A percentile compares a stretch with the other conserved stretches of the same genome.
phyloP scores from a whole-genome alignment of 768 basidiomycete genomes.

The Nidularia pulvinata region DNA sequence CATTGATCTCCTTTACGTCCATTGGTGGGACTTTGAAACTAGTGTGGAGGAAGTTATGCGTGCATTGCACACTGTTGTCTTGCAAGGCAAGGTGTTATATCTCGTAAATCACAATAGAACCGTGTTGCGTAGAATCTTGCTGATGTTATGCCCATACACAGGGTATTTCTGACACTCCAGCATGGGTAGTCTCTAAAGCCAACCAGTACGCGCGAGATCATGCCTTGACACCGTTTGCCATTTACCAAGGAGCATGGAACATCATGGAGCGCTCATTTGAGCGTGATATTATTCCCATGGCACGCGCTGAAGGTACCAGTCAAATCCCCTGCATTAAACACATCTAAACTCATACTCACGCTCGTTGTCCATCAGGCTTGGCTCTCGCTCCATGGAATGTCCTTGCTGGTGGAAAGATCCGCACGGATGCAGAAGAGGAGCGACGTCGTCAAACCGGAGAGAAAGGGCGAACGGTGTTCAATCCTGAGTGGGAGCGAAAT shows the following conservation, averaged over 20 bases:
- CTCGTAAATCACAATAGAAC: slow-evolving; percentile 15
- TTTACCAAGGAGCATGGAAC: slow-evolving; percentile 10
- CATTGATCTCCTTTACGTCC: slow-evolving; percentile 13
- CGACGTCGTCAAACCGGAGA: slow-evolving; percentile 25
- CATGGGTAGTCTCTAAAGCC: slow-evolving; percentile 3
- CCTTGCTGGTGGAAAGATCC: slow-evolving; percentile 36
- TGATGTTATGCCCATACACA: neutral
- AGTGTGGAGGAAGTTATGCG: slow-evolving; percentile 58
- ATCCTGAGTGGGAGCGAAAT: slow-evolving; percentile 40
- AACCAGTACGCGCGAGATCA: neutral
- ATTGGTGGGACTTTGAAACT: slow-evolving; percentile 16
- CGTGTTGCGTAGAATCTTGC: neutral
- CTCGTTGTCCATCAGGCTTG: too few species aligned
- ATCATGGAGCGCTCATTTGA: slow-evolving; percentile 7
- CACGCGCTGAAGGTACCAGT: slow-evolving; percentile 25
- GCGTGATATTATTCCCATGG: slow-evolving; percentile 18
- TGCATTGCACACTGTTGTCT: slow-evolving; percentile 47
- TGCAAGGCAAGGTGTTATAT: slow-evolving; percentile 50
- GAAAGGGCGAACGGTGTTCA: slow-evolving; percentile 27
- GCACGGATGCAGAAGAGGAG: slow-evolving; percentile 45
- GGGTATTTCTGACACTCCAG: slow-evolving; percentile 6
- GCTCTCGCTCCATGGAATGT: neutral
- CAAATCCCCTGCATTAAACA: too few species aligned
- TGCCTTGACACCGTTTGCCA: slow-evolving; percentile 7
- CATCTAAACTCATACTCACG: too few species aligned